Evolutionary conservation across 140 eudicot genomes (phyloP).

Genomic region (Flaveria floridana): DNA sequence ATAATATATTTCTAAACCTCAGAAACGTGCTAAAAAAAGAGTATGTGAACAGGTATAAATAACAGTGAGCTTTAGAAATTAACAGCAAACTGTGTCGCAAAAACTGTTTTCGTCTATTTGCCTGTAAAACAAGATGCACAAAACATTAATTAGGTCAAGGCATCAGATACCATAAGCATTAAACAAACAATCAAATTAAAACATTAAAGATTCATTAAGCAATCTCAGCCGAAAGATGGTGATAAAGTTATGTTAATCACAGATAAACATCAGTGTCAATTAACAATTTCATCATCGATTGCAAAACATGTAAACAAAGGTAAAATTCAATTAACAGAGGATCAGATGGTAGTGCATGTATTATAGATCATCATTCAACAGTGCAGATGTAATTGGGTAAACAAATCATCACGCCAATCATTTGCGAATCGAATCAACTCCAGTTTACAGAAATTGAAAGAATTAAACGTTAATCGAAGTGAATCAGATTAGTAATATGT

Average conservation of each 20-base stretch:
- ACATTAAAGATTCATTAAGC: not conserved
- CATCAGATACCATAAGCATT: constrained; percentile 39
- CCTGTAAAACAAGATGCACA: constrained; percentile 38
- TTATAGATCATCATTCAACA: constrained; percentile 35
- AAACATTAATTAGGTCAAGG: constrained; percentile 22
- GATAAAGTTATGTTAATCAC: constrained; percentile 28
- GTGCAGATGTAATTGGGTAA: constrained; percentile 40
- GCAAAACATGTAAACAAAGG: not conserved
- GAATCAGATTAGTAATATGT: constrained; percentile 39
- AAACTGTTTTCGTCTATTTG: constrained; percentile 35
- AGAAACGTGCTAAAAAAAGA: not conserved
- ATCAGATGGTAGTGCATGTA: constrained; percentile 54
- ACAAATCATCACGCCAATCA: constrained; percentile 38
- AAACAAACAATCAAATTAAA: not conserved
- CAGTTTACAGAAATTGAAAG: too few relatives aligned
- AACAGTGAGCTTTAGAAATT: constrained; percentile 29
- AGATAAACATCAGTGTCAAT: constrained; percentile 23
- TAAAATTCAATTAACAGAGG: not conserved
- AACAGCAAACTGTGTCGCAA: constrained; percentile 44
- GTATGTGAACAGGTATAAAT: constrained; percentile 34
- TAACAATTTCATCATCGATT: constrained; percentile 26
- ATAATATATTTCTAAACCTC: too few relatives aligned
- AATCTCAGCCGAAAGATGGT: constrained; percentile 37
- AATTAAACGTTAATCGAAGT: not conserved
- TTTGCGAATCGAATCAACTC: constrained; percentile 1